Conservation (phyloP, 345 rosid genomes). For the Gynandropsis gynandra region DNA sequence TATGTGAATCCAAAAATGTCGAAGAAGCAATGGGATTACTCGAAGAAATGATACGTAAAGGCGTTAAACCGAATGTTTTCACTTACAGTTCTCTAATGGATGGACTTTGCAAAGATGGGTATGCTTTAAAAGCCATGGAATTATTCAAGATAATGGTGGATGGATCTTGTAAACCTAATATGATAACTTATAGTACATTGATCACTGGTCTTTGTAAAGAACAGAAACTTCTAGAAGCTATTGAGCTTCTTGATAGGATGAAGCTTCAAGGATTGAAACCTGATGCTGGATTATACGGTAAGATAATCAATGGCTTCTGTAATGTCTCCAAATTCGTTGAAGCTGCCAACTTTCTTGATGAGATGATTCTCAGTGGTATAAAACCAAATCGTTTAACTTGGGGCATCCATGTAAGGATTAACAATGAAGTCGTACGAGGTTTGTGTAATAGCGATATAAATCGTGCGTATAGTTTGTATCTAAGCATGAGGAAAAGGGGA, state of each 20-base stretch:
- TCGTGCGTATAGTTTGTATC: constrained; percentile 54
- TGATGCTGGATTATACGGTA: constrained; percentile 75
- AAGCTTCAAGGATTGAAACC: constrained; percentile 88
- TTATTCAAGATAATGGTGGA: constrained; percentile 60
- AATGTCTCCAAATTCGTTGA: constrained; percentile 45
- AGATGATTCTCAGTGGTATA: constrained; percentile 59
- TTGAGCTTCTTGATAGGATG: constrained; percentile 73
- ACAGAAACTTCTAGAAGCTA: constrained; percentile 57
- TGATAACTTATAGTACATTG: constrained; percentile 56
- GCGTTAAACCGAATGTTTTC: constrained; percentile 75
- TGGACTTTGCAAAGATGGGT: constrained; percentile 67
- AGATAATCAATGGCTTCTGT: constrained; percentile 57
- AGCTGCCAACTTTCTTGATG: constrained; percentile 85
- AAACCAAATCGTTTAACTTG: constrained; percentile 66
- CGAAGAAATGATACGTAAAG: constrained; percentile 62
- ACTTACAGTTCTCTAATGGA: constrained; percentile 82
- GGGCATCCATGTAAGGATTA: constrained; percentile 59
- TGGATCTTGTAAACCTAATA: constrained; percentile 50
- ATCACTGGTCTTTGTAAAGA: constrained; percentile 74
- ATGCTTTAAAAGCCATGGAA: constrained; percentile 52
- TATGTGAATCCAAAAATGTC: constrained; percentile 48
- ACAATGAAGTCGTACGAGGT: constrained; percentile 56
- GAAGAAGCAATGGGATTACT: constrained; percentile 59
- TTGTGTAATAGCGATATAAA: constrained; percentile 38
- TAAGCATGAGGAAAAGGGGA: constrained; percentile 61